Evolutionary conservation across 2,329 filamentous ascomycete genomes (phyloP).

Genomic region (Hortaea werneckii): DNA sequence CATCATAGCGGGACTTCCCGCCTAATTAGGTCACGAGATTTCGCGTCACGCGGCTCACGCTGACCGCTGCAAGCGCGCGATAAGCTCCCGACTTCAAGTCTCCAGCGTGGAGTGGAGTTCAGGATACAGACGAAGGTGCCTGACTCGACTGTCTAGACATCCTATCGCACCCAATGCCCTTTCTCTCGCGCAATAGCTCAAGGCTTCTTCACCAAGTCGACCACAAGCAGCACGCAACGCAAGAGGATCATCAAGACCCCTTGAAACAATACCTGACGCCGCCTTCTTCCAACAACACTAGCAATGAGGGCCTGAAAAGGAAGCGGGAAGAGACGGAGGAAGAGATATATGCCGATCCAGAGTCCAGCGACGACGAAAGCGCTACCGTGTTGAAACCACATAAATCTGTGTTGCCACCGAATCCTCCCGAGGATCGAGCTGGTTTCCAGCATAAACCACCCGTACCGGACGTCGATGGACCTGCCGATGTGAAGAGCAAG

Average conservation of each 20-base stretch:
- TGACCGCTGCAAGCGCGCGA: neutral
- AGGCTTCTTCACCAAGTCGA: conserved; percentile 23
- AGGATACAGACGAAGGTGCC: neutral
- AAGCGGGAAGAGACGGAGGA: conserved; percentile 1
- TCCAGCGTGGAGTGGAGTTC: neutral
- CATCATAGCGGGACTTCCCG: no score
- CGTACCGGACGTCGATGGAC: no score
- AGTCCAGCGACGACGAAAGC: conserved; percentile 8
- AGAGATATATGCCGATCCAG: conserved; percentile 7
- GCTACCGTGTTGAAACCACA: neutral
- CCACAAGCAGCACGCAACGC: conserved; percentile 26
- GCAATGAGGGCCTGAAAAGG: neutral
- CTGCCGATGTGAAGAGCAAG: neutral
- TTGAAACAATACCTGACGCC: conserved; percentile 5
- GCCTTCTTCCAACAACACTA: neutral
- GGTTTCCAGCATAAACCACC: neutral
- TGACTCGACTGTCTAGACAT: neutral
- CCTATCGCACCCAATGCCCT: neutral
- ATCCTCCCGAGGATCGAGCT: neutral
- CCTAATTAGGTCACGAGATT: neutral
- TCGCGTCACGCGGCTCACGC: neutral
- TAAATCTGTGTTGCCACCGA: neutral
- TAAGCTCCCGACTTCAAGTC: neutral
- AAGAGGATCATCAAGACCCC: conserved; percentile 27
- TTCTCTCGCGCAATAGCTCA: neutral